Base-by-base conservation (phyloP, 1,284 basidiomycete genomes). In the Cutaneotrichosporon cavernicola region DNA sequence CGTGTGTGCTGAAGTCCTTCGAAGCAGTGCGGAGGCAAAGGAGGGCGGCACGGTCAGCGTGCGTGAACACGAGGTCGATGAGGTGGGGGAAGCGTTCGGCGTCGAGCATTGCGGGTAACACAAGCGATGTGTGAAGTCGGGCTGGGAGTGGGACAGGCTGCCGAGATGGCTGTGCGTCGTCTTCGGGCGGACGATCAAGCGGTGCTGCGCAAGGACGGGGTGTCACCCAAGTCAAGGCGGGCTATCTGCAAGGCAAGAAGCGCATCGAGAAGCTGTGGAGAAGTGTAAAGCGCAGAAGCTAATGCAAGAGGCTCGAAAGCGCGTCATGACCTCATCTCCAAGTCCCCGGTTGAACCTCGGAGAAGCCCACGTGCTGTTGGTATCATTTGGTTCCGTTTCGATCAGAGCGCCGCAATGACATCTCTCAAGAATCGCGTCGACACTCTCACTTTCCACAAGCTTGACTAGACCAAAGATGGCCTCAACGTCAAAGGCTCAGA, bases 401-500 rank as follows among this genome's bases (percentile, higher is more conserved):
- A 46, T 46, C 43, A 46, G 43, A 46, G 43, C 43, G 43, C 10
- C 43, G 43, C 43, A 16, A 46, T 46, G 43, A 46, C 43, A 46
- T 46, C 43, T 51, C 49, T 18, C 22, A 51, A 22, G 7, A 13
- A 8, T 30, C 49, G 49, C 49, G 43, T 46, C 18, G 43, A 46
- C 43, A 46, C 43, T 18, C 26, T n/a, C 43, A 18, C 43, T n/a
- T 18, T n/a, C 32, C 7, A 38, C 32, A 26, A 26, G 2, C 26
- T 3, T 2, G 26, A 26, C 21, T 21, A 8, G n/a, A 26, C 31
- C 58, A 50, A 56, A 61, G 30, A 56, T 60, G 52, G 70, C 73
- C 21, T 72, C 72, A 10, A 72, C 68, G 55, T 38, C 60, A 31
- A 60, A 61, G 18, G 63, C 61, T 32, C 71, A 77, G 64, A 73